These are phyloP conservation scores for Chaetomium sp. DNA, from an alignment of 2,329 filamentous ascomycete genomes.

Conservation along the genomic window DNA sequence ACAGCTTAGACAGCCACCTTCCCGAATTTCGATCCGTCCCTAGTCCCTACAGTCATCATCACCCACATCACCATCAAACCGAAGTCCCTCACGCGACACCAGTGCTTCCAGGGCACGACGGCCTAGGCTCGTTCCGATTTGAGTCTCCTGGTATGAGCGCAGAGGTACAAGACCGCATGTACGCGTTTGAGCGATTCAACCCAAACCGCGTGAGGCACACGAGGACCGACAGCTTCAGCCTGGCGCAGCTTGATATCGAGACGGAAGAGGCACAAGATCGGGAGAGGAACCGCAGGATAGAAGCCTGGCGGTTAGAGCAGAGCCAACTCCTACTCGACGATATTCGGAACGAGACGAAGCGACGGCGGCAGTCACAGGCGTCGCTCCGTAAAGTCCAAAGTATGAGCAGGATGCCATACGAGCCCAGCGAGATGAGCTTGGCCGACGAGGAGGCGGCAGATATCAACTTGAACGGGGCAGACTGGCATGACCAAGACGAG, in stretches of 20 bases:
- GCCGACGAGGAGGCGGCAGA: constrained; percentile 32
- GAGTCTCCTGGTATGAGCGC: constrained; percentile 46
- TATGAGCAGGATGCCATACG: constrained; percentile 28
- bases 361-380: constrained; percentile 56
- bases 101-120: constrained; percentile 86
- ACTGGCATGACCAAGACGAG: constrained; percentile 49
- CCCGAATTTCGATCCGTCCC: constrained; percentile 72
- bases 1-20: constrained; percentile 87
- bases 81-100: constrained; percentile 52
- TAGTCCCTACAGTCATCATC: constrained; percentile 29
- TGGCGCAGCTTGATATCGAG: constrained; percentile 45
- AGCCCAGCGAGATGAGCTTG: constrained; percentile 27
- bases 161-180: constrained; percentile 74
- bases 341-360: constrained; percentile 75
- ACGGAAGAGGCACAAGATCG: constrained; percentile 54
- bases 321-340: constrained; percentile 79
- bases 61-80: constrained; percentile 28
- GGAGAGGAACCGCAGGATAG: constrained; percentile 77
- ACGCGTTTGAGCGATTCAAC: constrained; percentile 82
- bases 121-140: constrained; percentile 75
- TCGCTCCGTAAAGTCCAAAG: constrained; percentile 18
- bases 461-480: constrained; percentile 32
- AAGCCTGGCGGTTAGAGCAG: constrained; percentile 87
- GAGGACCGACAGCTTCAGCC: constrained; percentile 45
- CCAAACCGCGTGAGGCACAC: constrained; percentile 55